Base-by-base conservation (phyloP, 495 filamentous ascomycete species). In the Parathielavia appendiculata region DNA sequence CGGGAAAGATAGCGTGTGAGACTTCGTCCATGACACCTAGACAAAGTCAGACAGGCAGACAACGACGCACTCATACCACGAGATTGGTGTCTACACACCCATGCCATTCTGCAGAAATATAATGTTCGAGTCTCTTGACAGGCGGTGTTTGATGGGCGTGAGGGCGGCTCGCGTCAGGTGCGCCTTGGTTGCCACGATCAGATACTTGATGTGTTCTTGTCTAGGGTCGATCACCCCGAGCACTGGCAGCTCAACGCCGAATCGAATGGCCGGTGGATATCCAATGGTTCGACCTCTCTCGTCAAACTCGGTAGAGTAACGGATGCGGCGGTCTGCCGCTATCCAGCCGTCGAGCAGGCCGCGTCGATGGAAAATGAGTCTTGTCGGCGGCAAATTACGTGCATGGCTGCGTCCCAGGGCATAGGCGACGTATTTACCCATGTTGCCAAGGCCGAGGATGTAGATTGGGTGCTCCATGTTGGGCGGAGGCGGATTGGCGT, bases 51-150 rank as follows among this genome's bases (percentile, higher is more conserved):
- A 13, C 4, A 2, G 34, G 38, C 19, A 51, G 49, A 51, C 8
- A 0, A 35, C 8, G 23, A n/a, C 13, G 12, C 5, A 7, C 4
- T n/a, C 5, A 23, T 13, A 17, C 10, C 17, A 4, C 0, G 16
- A 20, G 11, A 44, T 17, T 17, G 41, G 19, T 7, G 17, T 35
- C 17, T 38, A 19, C 17, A 79, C 69, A 17, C 87, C 90, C 83
- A 92, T 85, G 17, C 89, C 89, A 59, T 92, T 91, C 57, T 92
- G 89, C 10, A 91, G 66, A 32, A 95, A 83, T 16, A 88, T 68
- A 22, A 95, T 76, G 0, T 84, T 86, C 13, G 86, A 87, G 4
- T 80, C 68, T 0, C 68, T 67, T 7, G 70, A 75, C 23, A 95
- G 68, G 1, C 89, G 81, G 47, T 83, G 74, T 13, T 70, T 73